Conservation (phyloP, 306 rosid species). For the Medicago arabica region DNA sequence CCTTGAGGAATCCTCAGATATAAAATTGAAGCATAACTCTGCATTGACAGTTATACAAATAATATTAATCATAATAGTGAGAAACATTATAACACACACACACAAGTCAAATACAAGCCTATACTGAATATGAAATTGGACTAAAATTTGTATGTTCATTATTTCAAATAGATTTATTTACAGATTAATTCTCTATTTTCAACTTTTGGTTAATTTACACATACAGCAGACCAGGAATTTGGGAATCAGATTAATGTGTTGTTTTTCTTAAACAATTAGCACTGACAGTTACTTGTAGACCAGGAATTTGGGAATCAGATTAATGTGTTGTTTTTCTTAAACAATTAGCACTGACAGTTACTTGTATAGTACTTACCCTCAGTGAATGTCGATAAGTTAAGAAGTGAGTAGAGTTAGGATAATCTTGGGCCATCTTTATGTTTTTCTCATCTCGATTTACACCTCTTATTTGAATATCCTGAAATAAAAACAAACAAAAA, state of each 20-base stretch:
- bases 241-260: constrained; percentile 4
- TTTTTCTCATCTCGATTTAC: constrained; percentile 94
- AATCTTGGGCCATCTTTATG: constrained; percentile 84
- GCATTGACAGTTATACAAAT: constrained; percentile 37
- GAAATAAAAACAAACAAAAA: constrained; percentile 33
- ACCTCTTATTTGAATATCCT: constrained; percentile 97
- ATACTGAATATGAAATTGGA: constrained; percentile 22
- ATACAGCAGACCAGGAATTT: background rate
- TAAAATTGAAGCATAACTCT: constrained; percentile 91
- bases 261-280: constrained; percentile 4
- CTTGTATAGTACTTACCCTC: constrained; percentile 59
- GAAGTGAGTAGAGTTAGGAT: constrained; percentile 87
- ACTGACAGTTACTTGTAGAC: background rate
- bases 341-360: background rate
- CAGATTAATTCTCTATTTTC: constrained; percentile 1
- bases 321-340: constrained; percentile 18
- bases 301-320: background rate
- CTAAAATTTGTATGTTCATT: background rate
- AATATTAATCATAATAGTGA: constrained; percentile 32
- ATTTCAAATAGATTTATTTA: background rate
- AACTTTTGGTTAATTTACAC: constrained; percentile 12
- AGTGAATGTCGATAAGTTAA: constrained; percentile 92
- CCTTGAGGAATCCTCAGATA: constrained; percentile 87
- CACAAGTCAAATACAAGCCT: constrained; percentile 7
- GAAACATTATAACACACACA: background rate